Conservation (phyloP, 2,329 filamentous ascomycete genomes). For the Leptodontidium sp. region DNA sequence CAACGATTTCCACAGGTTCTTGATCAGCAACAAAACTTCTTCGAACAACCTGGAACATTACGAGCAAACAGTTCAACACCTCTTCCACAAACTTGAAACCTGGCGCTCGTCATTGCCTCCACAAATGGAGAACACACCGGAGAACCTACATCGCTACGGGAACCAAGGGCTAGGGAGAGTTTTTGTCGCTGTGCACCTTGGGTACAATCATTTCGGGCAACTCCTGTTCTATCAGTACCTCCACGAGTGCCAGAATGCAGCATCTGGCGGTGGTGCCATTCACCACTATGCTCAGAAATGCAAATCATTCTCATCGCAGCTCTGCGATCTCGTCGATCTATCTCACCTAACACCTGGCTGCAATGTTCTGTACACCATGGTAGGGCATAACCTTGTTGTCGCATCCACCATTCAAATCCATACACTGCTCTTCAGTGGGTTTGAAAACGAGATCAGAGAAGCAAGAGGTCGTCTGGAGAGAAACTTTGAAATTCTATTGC, state of each 20-base stretch:
- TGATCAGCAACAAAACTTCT: constrained; percentile 35
- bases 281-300: constrained; percentile 49
- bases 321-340: constrained; percentile 53
- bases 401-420: constrained; percentile 57
- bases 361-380: constrained; percentile 53
- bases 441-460: constrained; percentile 48
- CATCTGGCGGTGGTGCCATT: constrained; percentile 6
- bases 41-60: constrained; percentile 1
- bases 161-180: constrained; percentile 51
- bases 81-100: constrained; percentile 48
- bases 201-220: constrained; percentile 56
- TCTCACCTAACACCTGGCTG: constrained; percentile 49
- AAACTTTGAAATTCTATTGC: constrained; percentile 56
- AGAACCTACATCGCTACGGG: constrained; percentile 50
- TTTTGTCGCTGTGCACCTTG: constrained; percentile 55
- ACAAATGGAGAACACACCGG: constrained; percentile 49
- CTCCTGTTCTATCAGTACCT: constrained; percentile 57
- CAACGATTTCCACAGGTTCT: constrained; percentile 49
- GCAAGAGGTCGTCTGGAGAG: constrained; percentile 51
- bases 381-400: constrained; percentile 56
- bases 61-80: constrained; percentile 27
- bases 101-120: constrained; percentile 49
- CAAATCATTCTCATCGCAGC: constrained; percentile 50
- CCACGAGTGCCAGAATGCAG: constrained; percentile 42
- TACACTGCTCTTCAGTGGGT: constrained; percentile 52